Evolutionary conservation across 257 asterid species (phyloP).

Genomic region (Misopates orontium): DNA sequence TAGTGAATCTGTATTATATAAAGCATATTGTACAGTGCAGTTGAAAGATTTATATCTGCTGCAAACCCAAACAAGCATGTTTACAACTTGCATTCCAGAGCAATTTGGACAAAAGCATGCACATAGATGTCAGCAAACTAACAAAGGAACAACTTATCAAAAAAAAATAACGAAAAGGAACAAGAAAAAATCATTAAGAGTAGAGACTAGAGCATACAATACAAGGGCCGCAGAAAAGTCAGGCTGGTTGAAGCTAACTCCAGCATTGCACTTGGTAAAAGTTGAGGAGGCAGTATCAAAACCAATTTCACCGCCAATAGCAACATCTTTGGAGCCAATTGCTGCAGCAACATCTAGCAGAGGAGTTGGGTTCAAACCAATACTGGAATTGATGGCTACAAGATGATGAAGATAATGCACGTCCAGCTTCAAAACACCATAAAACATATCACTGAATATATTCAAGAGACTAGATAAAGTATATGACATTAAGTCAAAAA

Average conservation of each 20-base stretch:
- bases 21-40: no score
- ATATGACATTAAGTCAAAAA: not conserved
- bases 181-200: conserved; percentile 10
- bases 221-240: conserved; percentile 78
- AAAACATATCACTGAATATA: conserved; percentile 5
- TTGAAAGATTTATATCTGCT: no score
- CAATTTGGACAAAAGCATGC: no score
- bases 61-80: no score
- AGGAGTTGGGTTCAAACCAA: conserved; percentile 78
- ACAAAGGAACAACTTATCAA: not conserved
- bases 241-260: conserved; percentile 70
- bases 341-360: conserved; percentile 77
- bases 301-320: conserved; percentile 78
- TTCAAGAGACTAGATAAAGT: not conserved
- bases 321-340: conserved; percentile 57
- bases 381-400: conserved; percentile 75
- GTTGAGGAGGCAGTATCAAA: conserved; percentile 76
- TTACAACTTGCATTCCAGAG: no score
- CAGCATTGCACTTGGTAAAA: conserved; percentile 75
- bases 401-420: conserved; percentile 66
- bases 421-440: conserved; percentile 59
- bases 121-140: no score
- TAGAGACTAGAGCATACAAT: conserved; percentile 44
- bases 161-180: not conserved
- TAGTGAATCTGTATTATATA: no score